Percentiles rank a stretch among this genome's conserved stretches.
These are phyloP conservation scores for Chaetomium globosum DNA, from an alignment of 2,329 filamentous ascomycete genomes.

Conservation along the genomic window DNA sequence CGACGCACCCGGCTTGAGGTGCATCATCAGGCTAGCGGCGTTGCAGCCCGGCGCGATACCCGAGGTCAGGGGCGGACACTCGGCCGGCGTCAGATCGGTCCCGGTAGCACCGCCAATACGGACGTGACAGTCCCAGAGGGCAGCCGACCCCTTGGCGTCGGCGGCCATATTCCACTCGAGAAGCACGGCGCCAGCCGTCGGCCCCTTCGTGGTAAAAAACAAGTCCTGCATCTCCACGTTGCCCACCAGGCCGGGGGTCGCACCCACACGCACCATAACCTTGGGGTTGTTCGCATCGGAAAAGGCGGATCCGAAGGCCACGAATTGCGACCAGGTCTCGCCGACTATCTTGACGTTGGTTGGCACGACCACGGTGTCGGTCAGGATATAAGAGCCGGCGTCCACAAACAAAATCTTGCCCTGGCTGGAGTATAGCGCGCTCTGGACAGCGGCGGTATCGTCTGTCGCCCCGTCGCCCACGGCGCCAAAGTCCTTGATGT, in stretches of 20 bases:
- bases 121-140: conserved; percentile 70
- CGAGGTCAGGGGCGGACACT: conserved; percentile 55
- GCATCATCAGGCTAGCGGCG: conserved; percentile 55
- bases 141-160: conserved; percentile 44
- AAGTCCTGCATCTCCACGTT: conserved; percentile 69
- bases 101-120: conserved; percentile 71
- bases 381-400: conserved; percentile 44
- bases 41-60: neutral
- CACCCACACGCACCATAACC: conserved; percentile 66
- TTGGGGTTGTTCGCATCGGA: conserved; percentile 31
- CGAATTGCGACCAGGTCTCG: no score
- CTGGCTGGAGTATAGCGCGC: conserved; percentile 60
- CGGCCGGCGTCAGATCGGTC: conserved; percentile 63
- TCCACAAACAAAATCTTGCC: conserved; percentile 37
- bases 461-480: conserved; percentile 70
- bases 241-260: conserved; percentile 57
- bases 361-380: conserved; percentile 55
- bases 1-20: conserved; percentile 60
- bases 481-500: conserved; percentile 64
- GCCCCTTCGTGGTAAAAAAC: conserved; percentile 53
- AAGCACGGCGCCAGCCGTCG: conserved; percentile 67
- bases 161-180: conserved; percentile 69
- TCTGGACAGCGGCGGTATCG: conserved; percentile 86
- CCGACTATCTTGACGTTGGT: conserved; percentile 54
- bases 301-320: no score